Evolutionary conservation across 2,329 filamentous ascomycete genomes (phyloP), one percentile per base, ranked within the genome.

Genomic region (Zymoseptoria pseudotritici): DNA sequence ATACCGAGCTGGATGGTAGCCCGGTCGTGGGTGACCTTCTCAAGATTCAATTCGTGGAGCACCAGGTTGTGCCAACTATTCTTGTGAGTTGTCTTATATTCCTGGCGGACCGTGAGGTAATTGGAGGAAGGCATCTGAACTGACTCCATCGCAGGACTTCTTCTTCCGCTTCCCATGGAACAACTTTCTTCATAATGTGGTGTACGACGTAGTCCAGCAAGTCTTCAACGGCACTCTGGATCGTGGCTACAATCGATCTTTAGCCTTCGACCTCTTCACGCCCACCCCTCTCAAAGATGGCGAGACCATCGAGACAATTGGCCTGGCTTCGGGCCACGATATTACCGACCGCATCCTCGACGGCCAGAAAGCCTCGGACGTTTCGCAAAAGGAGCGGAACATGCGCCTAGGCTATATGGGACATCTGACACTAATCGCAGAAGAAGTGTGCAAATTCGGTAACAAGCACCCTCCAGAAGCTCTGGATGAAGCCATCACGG

Each of bases 161-260:
- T 99, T 99, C 78, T 99, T 99, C 79, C 86, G 88, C 61, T 99
- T 97, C 71, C 93, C 94, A 1, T 99, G 94, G 94, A 99, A 99
- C 76, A 99, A 99, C 74, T 99, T 99, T 72, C 82, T 99, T 52
- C 94, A 99, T 77, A 99, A 99, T 71, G 94, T 99, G 51, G 94
- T 99, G 54, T 99, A 99, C 73, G 94, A 99, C 74, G 92, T 99
- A 70, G 90, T 99, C 51, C 94, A 99, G 74, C 94, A 99, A 78
- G 94, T 99, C 0, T 97, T 99, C 75, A 99, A 99, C 72, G 94
- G 94, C 8, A 91, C 91, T 0, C 96, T 99, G 89, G 93, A 97
- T 68, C 88, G 91, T 61, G 92, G 94, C 26, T 97, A 88, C 77
- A 99, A 99, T 75, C 87, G 90, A 10, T 87, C 86, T 54, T 79